Evolutionary conservation across 371 early-diverging fungal genomes (phyloP).

Genomic region (Rhizopus sp.): DNA sequence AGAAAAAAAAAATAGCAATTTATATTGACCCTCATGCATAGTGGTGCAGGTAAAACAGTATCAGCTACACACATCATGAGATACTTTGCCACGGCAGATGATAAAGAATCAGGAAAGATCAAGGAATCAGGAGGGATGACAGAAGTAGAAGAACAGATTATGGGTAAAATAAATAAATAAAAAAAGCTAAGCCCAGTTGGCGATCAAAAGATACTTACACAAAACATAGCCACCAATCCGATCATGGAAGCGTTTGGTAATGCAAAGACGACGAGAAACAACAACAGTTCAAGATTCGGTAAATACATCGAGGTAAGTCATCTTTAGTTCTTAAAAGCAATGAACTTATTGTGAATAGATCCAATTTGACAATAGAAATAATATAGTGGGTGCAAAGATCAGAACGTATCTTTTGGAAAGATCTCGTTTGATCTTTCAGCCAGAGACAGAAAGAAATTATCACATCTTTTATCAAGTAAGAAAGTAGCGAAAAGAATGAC

Average conservation of each 20-base stretch:
- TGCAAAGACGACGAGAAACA: conserved; percentile 98
- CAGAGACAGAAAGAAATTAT: conserved; percentile 94
- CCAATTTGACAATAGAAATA: conserved; percentile 74
- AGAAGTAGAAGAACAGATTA: conserved; percentile 81
- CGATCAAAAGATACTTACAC: neutral
- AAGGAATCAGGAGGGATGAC: conserved; percentile 60
- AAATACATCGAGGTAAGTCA: conserved; percentile 91
- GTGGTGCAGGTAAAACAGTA: conserved; percentile 96
- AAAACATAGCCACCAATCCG: conserved; percentile 86
- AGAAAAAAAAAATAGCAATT: neutral
- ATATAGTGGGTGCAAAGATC: conserved; percentile 95
- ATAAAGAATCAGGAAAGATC: conserved; percentile 53
- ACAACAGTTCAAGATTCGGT: conserved; percentile 98
- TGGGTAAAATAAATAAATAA: conserved; percentile 41
- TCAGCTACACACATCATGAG: conserved; percentile 97
- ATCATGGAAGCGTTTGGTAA: conserved; percentile 99
- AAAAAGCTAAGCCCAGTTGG: conserved; percentile 7
- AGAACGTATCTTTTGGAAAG: conserved; percentile 98
- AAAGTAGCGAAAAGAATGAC: neutral
- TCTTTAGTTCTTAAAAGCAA: neutral
- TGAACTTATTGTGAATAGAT: conserved; percentile 46
- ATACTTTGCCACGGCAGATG: conserved; percentile 94
- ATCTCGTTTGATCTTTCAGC: conserved; percentile 96
- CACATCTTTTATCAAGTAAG: conserved; percentile 97
- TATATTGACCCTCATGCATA: conserved; percentile 12